Conservation (phyloP, 1,284 basidiomycete species). For the Trichosporon coremiiforme region DNA sequence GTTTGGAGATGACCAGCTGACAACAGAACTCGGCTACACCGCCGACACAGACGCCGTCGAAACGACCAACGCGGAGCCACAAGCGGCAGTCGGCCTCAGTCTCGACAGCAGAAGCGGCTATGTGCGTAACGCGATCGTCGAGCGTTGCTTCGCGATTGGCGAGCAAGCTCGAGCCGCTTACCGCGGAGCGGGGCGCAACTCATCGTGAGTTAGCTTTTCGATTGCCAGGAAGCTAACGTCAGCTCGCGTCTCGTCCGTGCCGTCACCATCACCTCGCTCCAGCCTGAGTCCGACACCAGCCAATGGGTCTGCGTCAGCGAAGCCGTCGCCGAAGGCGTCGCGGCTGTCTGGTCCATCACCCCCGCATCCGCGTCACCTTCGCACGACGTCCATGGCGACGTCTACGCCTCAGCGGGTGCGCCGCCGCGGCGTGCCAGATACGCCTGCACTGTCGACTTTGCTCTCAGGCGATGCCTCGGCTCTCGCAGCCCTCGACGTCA, state of each 20-base stretch:
- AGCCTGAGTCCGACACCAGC: neutral
- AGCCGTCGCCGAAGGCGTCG: neutral
- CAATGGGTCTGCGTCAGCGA: neutral
- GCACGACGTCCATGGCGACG: neutral
- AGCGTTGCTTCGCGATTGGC: conserved; percentile 4
- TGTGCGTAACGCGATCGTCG: neutral
- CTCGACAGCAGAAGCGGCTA: conserved; percentile 2
- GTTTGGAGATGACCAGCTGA: neutral
- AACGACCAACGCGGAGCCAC: neutral
- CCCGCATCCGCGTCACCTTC: neutral
- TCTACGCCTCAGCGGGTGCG: neutral
- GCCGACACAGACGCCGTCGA: conserved; percentile 6
- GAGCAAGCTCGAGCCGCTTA: conserved; percentile 14
- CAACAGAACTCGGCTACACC: neutral
- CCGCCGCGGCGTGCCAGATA: conserved; percentile 21
- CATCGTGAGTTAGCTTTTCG: neutral
- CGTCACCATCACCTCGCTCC: neutral
- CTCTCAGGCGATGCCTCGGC: conserved; percentile 22
- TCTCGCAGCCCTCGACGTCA: conserved; percentile 22
- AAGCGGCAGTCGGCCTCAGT: conserved; percentile 6
- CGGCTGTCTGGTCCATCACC: neutral
- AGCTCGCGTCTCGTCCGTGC: neutral
- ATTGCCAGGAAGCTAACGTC: neutral
- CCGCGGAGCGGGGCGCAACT: neutral
- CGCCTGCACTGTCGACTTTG: conserved; percentile 24